Base-by-base conservation (phyloP, 805 yeast genomes). In the Clavispora carvajalis region DNA sequence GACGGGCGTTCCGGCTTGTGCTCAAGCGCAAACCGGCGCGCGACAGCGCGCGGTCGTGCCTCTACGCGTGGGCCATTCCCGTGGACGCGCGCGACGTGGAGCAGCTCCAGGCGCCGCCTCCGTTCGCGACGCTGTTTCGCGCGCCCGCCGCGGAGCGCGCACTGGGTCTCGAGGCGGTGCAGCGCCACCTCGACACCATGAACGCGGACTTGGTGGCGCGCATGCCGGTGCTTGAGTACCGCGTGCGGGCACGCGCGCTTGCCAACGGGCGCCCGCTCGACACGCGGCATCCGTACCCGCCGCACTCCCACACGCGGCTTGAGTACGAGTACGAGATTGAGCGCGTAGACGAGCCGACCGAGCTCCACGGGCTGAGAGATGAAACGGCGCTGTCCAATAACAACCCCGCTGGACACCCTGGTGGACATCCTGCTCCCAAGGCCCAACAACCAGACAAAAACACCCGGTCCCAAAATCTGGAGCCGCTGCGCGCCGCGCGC, bases 21-120 rank as follows among this genome's bases (percentile, higher is more conserved):
- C 26, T 59, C 33, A 53, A 56, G 35, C 31, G 49, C n/a, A 17
- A 25, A 38, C 31, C 44, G 45, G 9, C 33, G 38, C 28, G 19
- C 26, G 26, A 24, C 26, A n/a, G 13, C 6, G n/a, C 26, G 15
- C 19, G 18, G 19, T 48, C 55, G 7, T 35, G 41, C 12, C 38
- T 64, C 43, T 37, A 52, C n/a, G 64, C 59, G 6, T 54, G 38
- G 37, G 73, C 65, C 0, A 57, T 62, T 1, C 65, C 70, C 3
- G 34, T 67, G 11, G 45, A 43, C 7, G 36, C 41, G 5, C 43
- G 47, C 7, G 52, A 63, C 23, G 53, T 57, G 8, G 34, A 45
- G 8, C 36, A 45, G 28, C 47, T 68, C 22, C 63, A 63, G 38
- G 39, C 43, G 23, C 53, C 64, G 22, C 53, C 63, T 1, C 26